Evolutionary conservation across 176 grass and related monocot species (phyloP), one percentile per base, ranked within the genome.

Genomic region (Aegilops bicornis): DNA sequence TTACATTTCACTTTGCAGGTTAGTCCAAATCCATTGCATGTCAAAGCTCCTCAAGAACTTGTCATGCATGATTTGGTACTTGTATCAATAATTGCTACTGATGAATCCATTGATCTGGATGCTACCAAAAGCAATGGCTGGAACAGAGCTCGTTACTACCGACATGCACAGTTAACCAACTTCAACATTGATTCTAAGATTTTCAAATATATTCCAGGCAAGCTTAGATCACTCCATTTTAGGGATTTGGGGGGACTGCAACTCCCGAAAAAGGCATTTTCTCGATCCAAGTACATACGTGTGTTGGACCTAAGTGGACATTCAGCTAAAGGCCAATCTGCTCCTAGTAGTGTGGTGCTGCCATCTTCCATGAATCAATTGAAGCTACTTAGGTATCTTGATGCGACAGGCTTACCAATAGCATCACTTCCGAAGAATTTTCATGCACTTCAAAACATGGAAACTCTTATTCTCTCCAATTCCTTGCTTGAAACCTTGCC

Each of bases 31-130:
- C 1, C 27, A 27, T 45, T 63, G 43, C 16, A 69, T 40, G 8
- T 12, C 42, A 72, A 64, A 7, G 3, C 10, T 69, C 42, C 64
- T 2, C 1, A 1, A 2, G n/a, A 35, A 13, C 2, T 83, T 3
- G 60, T 35, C 9, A 88, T 94, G 73, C 89, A 93, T 69, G 80
- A 88, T 47, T 81, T 93, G 24, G 84, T 93, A 8, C 84, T 91
- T 71, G 92, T 76, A 30, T 72, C 17, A 32, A 29, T 22, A 72
- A 70, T 94, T 64, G 76, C 54, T 71, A 29, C 20, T 0, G 52
- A 91, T 39, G 92, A 94, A 58, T 30, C 81, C 15, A 16, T 31
- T 35, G 5, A 11, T 11, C 5, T 78, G 15, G 29, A 83, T n/a
- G 60, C 12, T 79, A 42, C 8, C 30, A 65, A 32, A 4, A 17